These are phyloP conservation scores for Hypoxylon cercidicola DNA, from an alignment of 495 filamentous ascomycete species.

Conservation along the genomic window DNA sequence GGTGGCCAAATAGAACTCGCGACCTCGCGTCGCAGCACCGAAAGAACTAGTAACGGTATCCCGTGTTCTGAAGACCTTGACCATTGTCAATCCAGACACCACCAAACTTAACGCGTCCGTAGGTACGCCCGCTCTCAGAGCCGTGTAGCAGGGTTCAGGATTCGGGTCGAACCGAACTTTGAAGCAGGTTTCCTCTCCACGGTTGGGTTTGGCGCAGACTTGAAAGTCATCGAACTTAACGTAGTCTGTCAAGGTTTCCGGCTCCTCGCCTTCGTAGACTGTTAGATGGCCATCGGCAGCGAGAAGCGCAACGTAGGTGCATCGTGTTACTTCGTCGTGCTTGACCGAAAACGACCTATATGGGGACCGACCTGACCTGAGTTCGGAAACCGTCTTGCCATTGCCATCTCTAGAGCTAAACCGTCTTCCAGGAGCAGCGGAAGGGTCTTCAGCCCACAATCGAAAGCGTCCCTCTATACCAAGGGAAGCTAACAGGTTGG, in stretches of 20 bases:
- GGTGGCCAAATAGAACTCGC: slow-evolving; percentile 80
- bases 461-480: slow-evolving; percentile 88
- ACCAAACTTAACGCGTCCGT: slow-evolving; percentile 78
- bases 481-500: slow-evolving; percentile 69
- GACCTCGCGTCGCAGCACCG: slow-evolving; percentile 60
- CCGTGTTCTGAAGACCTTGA: slow-evolving; percentile 80
- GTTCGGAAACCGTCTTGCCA: slow-evolving; percentile 56
- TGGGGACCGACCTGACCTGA: slow-evolving; percentile 52
- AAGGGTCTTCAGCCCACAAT: slow-evolving; percentile 88
- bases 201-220: slow-evolving; percentile 66
- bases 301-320: slow-evolving; percentile 84
- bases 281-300: slow-evolving; percentile 81
- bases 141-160: slow-evolving; percentile 77
- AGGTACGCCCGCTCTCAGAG: slow-evolving; percentile 78
- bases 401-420: slow-evolving; percentile 65
- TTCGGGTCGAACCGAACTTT: slow-evolving; percentile 87
- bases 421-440: slow-evolving; percentile 77
- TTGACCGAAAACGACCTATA: slow-evolving; percentile 82
- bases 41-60: slow-evolving; percentile 65
- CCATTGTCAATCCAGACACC: slow-evolving; percentile 82
- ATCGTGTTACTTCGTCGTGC: slow-evolving; percentile 70
- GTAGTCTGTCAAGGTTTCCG: slow-evolving; percentile 84
- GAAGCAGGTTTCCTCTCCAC: slow-evolving; percentile 88
- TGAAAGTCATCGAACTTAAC: slow-evolving; percentile 73
- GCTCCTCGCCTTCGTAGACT: slow-evolving; percentile 86